Evolutionary conservation across 371 early-diverging fungal species (phyloP), one percentile per base, ranked within the genome.

Genomic region (Mucor sp.): DNA sequence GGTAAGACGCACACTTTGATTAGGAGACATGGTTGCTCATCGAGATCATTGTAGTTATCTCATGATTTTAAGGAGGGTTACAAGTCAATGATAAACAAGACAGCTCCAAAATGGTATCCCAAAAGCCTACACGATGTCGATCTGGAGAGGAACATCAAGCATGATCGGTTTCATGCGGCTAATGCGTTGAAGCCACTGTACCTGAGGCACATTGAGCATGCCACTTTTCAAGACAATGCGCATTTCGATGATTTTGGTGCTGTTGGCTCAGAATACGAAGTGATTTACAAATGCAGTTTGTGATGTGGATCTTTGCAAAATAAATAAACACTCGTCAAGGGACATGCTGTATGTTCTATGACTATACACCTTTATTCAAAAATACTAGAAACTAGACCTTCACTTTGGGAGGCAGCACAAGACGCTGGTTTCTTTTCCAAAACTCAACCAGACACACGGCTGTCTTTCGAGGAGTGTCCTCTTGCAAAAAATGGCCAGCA

Each of bases 401-500:
- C 4, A 78, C 78, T 64, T 80, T 82, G 9, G 80, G 77, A 27
- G 94, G 90, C 19, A 93, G 84, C n/a, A 90, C 77, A 1, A 92
- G 75, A 9, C 85, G 82, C 66, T 84, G 85, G 70, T 95, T 94
- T 63, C 98, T 80, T 69, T 83, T 82, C 90, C 91, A 93, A 71
- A 97, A 97, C 30, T 91, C 91, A 21, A 86, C 63, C 21, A 97
- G 65, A 1, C 87, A 78, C 3, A 63, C 68, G 2, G 94, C 95
- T 43, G 93, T 85, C 55, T 86, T 85, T 1, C 83, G 82, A 0
- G 98, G 97, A 6, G 80, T 84, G 70, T 98, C 98, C 70, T 98
- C 98, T 69, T 97, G 97, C 23, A 98, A 81, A 48, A 87, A 87
- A 69, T 98, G 98, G 5, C 96, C 96, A 12, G 91, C 87, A 9